Base-by-base conservation (phyloP, 2,329 filamentous ascomycete species). In the Shiraia bambusicola region DNA sequence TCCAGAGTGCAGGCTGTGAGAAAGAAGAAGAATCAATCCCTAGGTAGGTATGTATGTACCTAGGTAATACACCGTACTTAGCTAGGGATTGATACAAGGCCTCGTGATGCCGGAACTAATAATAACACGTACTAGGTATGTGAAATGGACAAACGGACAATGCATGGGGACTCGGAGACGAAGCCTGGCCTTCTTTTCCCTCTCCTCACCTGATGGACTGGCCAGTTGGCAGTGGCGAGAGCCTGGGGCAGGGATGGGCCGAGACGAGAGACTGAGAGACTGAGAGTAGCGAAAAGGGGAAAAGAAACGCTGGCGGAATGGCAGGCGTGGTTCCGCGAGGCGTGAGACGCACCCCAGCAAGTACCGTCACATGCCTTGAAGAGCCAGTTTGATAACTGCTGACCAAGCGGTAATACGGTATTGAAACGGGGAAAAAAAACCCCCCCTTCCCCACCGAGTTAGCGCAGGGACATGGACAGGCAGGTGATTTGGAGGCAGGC, bases 321-420 rank as follows among this genome's bases (percentile, higher is more conserved):
- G 37, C 25, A 45, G 38, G 40, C 28, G 33, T n/a, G 49, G 34
- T 45, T 52, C 51, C 49, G 46, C 48, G 46, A 35, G 34, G 39
- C 34, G 37, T 37, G 28, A 43, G 24, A 13, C 24, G 9, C 4
- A 15, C 28, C 27, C 12, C 11, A 24, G 28, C 43, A 40, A 33
- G 38, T 22, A 17, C 32, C 16, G 35, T 57, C 54, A 59, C 56
- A 56, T 56, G 55, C 36, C 17, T 28, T 25, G 34, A 30, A 29
- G 28, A 34, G 25, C 38, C 17, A 27, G 31, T 43, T 52, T 49
- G 28, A 45, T 46, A 40, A 59, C 52, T 34, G 58, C 54, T 64
- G 58, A 64, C 43, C 52, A 15, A 56, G 42, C 47, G 43, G 60
- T 64, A 59, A 15, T 54, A 40, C 47, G 43, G 60, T 64, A 59